A percentile compares a stretch with the other conserved stretches of the same genome.
These are phyloP conservation scores for Cicer judaicum DNA, from an alignment of 306 rosid species.

Conservation along the genomic window DNA sequence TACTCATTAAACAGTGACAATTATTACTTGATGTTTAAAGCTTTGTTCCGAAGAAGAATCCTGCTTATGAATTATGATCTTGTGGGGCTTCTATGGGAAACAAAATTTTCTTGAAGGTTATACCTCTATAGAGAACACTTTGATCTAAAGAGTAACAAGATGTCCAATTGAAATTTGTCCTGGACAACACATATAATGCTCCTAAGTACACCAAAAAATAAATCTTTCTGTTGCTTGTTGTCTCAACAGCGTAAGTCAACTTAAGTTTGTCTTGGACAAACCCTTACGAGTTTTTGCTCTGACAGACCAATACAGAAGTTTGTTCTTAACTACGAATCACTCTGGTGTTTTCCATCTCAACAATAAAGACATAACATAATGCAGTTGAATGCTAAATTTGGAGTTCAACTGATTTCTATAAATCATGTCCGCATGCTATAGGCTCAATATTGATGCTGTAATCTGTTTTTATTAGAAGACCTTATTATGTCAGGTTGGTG, in stretches of 20 bases:
- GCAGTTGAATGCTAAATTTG: slow-evolving; percentile 25
- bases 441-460: not conserved
- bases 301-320: not conserved
- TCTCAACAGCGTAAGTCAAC: slow-evolving; percentile 19
- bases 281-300: not conserved
- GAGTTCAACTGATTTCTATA: slow-evolving; percentile 13
- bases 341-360: slow-evolving; percentile 21
- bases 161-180: slow-evolving; percentile 26
- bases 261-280: not conserved
- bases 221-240: slow-evolving; percentile 19
- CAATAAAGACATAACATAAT: not conserved
- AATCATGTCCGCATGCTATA: slow-evolving; percentile 20
- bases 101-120: slow-evolving; percentile 21
- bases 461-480: slow-evolving; percentile 2
- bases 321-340: slow-evolving; percentile 6
- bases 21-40: not conserved
- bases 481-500: not conserved
- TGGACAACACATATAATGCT: not conserved
- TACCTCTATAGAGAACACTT: not conserved
- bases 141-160: slow-evolving; percentile 22
- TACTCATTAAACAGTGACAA: not conserved
- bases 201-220: not conserved
- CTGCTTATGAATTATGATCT: not conserved
- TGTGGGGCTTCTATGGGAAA: slow-evolving; percentile 17
- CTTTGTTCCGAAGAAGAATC: slow-evolving; percentile 31